Evolutionary conservation across 148 eudicot genomes (phyloP).

Genomic region (Vaccinium myrtillus): DNA sequence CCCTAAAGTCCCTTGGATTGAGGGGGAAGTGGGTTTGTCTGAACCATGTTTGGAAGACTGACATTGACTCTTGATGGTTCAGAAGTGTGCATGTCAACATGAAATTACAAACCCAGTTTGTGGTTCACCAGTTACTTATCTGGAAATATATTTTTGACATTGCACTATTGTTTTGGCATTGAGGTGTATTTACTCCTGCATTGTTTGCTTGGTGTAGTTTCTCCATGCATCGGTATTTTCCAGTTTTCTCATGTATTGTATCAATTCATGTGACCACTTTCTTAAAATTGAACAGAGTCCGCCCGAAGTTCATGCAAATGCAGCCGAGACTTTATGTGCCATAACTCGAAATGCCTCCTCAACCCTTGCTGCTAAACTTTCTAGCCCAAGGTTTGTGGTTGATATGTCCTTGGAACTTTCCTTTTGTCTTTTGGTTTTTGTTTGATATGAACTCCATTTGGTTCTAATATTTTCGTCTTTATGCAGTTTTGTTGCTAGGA

Average conservation of each 20-base stretch:
- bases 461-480: slow-evolving; percentile 19
- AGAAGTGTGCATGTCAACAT: slow-evolving; percentile 2
- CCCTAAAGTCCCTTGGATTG: background rate
- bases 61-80: background rate
- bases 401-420: background rate
- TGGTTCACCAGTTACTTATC: background rate
- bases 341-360: slow-evolving; percentile 84
- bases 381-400: slow-evolving; percentile 71
- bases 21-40: background rate
- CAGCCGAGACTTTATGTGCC: slow-evolving; percentile 87
- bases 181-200: background rate
- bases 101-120: background rate
- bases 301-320: slow-evolving; percentile 96
- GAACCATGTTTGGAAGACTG: background rate
- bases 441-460: slow-evolving; percentile 7
- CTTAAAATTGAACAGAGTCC: slow-evolving; percentile 51
- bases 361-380: slow-evolving; percentile 84
- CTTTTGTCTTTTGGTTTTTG: slow-evolving; percentile 7
- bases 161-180: slow-evolving; percentile 3
- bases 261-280: slow-evolving; percentile 17
- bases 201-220: slow-evolving; percentile 1
- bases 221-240: background rate
- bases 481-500: slow-evolving; percentile 89
- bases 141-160: background rate
- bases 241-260: background rate